Base-by-base conservation (phyloP, 352 stramenopile species). In the Pythium brassicae region DNA sequence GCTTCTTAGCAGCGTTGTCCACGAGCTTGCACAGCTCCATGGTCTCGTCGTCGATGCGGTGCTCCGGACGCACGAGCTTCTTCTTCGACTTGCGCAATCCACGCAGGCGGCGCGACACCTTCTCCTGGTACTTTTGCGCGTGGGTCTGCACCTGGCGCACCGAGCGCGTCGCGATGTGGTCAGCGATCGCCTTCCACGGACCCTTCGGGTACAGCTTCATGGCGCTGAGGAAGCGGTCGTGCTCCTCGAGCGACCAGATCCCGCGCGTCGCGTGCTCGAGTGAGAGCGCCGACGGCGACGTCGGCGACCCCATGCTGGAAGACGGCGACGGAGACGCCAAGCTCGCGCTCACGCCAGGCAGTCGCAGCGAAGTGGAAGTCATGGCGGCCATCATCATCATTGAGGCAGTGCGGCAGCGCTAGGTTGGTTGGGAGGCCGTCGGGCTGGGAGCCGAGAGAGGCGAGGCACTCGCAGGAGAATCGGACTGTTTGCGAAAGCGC, bases 61-160 rank as follows among this genome's bases (percentile, higher is more conserved):
- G 72, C 52, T 82, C 74, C 5, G 73, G 71, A 11, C 73, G 73
- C 49, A 80, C 73, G 11, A 83, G 66, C 63, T 86, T 84, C 61
- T 82, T 83, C 66, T 89, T 89, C 9, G 68, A 81, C 57, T 89
- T 89, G 58, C 76, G 76, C 17, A 89, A 65, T 8, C 78, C 78
- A 22, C 78, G 78, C 49, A 84, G 59, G 17, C 78, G 76, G 17
- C 80, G 76, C 35, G 74, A 78, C 26, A 90, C 69, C 47, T 90
- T 90, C 54, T 90, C 75, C 47, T 88, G 78, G 46, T 87, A 90
- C 63, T 90, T 90, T 27, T 90, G 80, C n/a, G 78, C 78, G 62
- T 90, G 80, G 7, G 77, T 88, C 56, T 90, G 80, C 61, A 86
- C 77, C 48, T 90, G 80, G 15, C 74, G 65, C 63, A 86, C 78